phyloP scores from a whole-genome alignment of 768 basidiomycete species.

The Tylopilus balloui region DNA sequence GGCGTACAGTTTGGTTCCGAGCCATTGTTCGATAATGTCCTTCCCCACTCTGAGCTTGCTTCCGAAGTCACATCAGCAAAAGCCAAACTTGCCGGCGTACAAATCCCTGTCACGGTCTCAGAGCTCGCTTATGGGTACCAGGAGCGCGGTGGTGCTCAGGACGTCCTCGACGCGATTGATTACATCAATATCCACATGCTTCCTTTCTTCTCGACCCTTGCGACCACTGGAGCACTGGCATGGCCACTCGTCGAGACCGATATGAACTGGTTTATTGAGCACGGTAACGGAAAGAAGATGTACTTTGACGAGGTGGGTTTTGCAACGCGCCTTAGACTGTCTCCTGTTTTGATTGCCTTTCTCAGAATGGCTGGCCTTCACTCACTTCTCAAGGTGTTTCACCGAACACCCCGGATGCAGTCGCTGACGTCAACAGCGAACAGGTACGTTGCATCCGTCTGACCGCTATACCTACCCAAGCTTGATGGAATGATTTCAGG shows the following conservation, averaged over 20 bases:
- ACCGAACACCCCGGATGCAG: slow-evolving; percentile 58
- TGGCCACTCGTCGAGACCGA: slow-evolving; percentile 63
- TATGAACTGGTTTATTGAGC: slow-evolving; percentile 60
- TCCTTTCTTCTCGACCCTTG: slow-evolving; percentile 51
- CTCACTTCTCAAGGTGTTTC: slow-evolving; percentile 57
- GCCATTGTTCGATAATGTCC: slow-evolving; percentile 56
- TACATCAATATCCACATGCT: slow-evolving; percentile 66
- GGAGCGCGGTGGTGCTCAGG: slow-evolving; percentile 45
- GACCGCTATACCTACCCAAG: not conserved
- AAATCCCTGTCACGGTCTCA: slow-evolving; percentile 65
- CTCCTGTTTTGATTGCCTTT: not conserved
- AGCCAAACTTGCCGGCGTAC: slow-evolving; percentile 42
- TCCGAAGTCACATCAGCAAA: slow-evolving; percentile 48
- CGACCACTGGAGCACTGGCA: slow-evolving; percentile 45
- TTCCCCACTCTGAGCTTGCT: slow-evolving; percentile 45
- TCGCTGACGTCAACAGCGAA: slow-evolving; percentile 58
- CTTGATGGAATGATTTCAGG: slow-evolving; percentile 8
- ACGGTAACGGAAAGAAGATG: slow-evolving; percentile 68
- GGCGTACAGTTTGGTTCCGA: slow-evolving; percentile 70
- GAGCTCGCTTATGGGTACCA: slow-evolving; percentile 62
- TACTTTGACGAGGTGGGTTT: slow-evolving; percentile 59
- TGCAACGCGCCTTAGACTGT: not conserved
- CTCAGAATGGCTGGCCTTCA: slow-evolving; percentile 82
- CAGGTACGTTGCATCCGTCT: slow-evolving; percentile 37
- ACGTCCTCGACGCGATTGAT: slow-evolving; percentile 57